phyloP scores from a whole-genome alignment of 1,284 basidiomycete species.

The Tilletia caries region DNA sequence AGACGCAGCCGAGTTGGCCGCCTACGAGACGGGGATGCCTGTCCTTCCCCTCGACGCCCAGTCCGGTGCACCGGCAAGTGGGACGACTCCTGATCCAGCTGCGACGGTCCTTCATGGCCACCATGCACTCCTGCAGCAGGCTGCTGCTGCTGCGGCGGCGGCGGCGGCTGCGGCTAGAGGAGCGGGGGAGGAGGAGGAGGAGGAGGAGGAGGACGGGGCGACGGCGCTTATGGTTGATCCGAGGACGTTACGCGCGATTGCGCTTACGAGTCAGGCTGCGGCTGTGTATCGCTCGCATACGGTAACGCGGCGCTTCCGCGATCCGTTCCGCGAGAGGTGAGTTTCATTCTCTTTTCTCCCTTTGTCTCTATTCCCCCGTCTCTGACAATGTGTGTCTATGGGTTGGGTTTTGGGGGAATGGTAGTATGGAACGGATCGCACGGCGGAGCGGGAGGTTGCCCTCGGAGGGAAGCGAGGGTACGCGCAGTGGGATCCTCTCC shows the following conservation, averaged over 20 bases:
- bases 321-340: constrained; percentile 42
- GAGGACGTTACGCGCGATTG: constrained; percentile 45
- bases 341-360: background rate
- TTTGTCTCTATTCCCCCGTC: background rate
- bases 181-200: background rate
- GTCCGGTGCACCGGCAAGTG: no score
- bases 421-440: constrained; percentile 34
- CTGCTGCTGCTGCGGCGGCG: no score
- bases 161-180: background rate
- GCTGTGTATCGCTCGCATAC: constrained; percentile 43
- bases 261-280: constrained; percentile 45
- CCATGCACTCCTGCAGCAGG: no score
- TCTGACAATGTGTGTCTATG: no score
- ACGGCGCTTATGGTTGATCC: constrained; percentile 35
- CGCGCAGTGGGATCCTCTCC: background rate
- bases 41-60: no score
- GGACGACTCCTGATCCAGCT: no score
- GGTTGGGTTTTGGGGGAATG: no score
- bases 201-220: background rate
- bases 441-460: constrained; percentile 17
- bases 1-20: constrained; percentile 44
- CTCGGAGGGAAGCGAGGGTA: background rate
- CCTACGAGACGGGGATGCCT: constrained; percentile 13
- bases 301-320: constrained; percentile 46
- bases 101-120: no score